phyloP scores from a whole-genome alignment of 2,329 filamentous ascomycete species.

The Clarireedia monteithiana region DNA sequence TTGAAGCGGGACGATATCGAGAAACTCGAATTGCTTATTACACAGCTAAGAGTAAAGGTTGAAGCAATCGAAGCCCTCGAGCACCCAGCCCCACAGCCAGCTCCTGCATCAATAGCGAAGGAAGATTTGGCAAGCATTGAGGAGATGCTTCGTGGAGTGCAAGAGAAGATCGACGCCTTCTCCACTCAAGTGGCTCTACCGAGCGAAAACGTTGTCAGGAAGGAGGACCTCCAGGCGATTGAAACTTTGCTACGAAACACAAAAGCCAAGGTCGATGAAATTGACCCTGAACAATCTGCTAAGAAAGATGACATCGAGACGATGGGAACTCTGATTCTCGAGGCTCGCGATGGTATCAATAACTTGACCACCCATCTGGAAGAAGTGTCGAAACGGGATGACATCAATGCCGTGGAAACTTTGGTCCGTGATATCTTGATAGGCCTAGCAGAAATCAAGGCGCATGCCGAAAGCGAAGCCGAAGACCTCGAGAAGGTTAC shows the following conservation, averaged over 20 bases:
- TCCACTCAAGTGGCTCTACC: constrained; percentile 33
- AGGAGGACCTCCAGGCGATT: constrained; percentile 84
- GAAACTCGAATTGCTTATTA: constrained; percentile 75
- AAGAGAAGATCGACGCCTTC: constrained; percentile 48
- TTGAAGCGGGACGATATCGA: constrained; percentile 69
- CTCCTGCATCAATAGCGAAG: constrained; percentile 37
- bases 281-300: constrained; percentile 65
- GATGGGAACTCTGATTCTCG: constrained; percentile 51
- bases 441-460: constrained; percentile 65
- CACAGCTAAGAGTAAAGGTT: constrained; percentile 75
- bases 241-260: constrained; percentile 86
- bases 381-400: constrained; percentile 66
- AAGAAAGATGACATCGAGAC: constrained; percentile 55
- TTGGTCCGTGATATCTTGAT: constrained; percentile 71
- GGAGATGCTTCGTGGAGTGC: constrained; percentile 45
- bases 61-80: constrained; percentile 62
- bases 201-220: constrained; percentile 48
- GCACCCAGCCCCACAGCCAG: constrained; percentile 34
- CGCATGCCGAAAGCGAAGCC: constrained; percentile 35
- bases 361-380: constrained; percentile 61
- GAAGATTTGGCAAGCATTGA: constrained; percentile 50
- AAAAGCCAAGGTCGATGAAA: constrained; percentile 79
- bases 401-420: constrained; percentile 68
- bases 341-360: constrained; percentile 67
- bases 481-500: constrained; percentile 53